Evolutionary conservation across 2,329 filamentous ascomycete genomes (phyloP).

Genomic region (Helotiales sp.): DNA sequence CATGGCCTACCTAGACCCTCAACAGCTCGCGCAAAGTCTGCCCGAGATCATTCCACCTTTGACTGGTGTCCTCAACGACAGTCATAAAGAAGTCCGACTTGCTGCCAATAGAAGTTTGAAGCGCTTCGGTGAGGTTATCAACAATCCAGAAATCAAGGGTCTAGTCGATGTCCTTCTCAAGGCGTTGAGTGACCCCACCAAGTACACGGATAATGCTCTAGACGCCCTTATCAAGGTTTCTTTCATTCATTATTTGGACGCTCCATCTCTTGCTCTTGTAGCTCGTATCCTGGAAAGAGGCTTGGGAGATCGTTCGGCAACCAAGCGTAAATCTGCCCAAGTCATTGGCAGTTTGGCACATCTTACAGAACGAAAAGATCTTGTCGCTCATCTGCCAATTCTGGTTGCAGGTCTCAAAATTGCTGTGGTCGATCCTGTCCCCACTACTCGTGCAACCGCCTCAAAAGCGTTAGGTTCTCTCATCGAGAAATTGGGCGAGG

Average conservation of each 20-base stretch:
- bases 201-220: conserved; percentile 92
- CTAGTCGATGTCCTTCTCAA: conserved; percentile 91
- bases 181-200: conserved; percentile 95
- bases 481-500: conserved; percentile 98
- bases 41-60: conserved; percentile 97
- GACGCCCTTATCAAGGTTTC: conserved; percentile 97
- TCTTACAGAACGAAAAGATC: conserved; percentile 93
- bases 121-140: conserved; percentile 97
- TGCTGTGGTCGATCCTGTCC: conserved; percentile 93
- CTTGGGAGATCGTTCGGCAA: conserved; percentile 86
- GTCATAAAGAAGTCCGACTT: conserved; percentile 92
- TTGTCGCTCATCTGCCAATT: conserved; percentile 87
- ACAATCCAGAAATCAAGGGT: conserved; percentile 94
- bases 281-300: conserved; percentile 95
- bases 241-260: conserved; percentile 97
- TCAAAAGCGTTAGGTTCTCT: conserved; percentile 94
- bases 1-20: conserved; percentile 97
- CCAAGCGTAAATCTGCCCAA: conserved; percentile 94
- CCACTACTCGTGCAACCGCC: conserved; percentile 92
- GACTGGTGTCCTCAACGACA: conserved; percentile 93
- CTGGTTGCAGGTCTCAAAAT: conserved; percentile 87
- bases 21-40: conserved; percentile 88
- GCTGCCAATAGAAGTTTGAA: conserved; percentile 96
- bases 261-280: conserved; percentile 91
- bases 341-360: conserved; percentile 98